Conservation (phyloP, 352 stramenopile genomes). For the Globisporangium acanthophoron region DNA sequence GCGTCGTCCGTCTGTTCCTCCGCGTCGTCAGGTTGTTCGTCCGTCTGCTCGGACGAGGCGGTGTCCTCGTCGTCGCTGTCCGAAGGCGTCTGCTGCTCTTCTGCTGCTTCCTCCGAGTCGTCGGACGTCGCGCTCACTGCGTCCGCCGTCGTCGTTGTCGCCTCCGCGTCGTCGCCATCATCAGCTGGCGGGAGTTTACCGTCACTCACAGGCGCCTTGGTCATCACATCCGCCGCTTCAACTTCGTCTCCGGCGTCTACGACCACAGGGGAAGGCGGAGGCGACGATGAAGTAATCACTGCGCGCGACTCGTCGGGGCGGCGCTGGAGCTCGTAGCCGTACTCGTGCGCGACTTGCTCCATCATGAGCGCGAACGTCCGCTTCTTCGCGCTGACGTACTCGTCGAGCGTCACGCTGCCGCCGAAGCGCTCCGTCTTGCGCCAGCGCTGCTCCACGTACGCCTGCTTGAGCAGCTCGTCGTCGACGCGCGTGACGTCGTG, state of each 20-base stretch:
- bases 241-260: background rate
- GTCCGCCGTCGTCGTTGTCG: background rate
- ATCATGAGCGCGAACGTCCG: conserved; percentile 1
- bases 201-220: background rate
- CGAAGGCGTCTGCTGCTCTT: background rate
- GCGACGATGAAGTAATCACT: background rate
- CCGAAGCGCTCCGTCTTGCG: background rate
- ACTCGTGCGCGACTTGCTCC: background rate
- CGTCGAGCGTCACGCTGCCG: background rate
- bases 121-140: background rate
- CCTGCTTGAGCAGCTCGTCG: conserved; percentile 1
- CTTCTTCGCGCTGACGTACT: background rate
- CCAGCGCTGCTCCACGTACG: background rate
- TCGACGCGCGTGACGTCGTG: background rate
- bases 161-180: background rate
- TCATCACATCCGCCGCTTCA: background rate
- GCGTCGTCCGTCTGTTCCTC: background rate
- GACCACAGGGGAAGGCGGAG: background rate
- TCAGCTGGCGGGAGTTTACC: background rate
- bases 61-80: background rate
- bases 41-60: background rate
- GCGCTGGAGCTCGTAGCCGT: background rate
- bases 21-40: background rate
- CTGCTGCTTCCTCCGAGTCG: background rate
- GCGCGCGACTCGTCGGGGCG: background rate